A percentile compares a stretch with the other conserved stretches of the same genome.
phyloP scores from a whole-genome alignment of 768 basidiomycete genomes.

The Omphalotus guepiniiformis region DNA sequence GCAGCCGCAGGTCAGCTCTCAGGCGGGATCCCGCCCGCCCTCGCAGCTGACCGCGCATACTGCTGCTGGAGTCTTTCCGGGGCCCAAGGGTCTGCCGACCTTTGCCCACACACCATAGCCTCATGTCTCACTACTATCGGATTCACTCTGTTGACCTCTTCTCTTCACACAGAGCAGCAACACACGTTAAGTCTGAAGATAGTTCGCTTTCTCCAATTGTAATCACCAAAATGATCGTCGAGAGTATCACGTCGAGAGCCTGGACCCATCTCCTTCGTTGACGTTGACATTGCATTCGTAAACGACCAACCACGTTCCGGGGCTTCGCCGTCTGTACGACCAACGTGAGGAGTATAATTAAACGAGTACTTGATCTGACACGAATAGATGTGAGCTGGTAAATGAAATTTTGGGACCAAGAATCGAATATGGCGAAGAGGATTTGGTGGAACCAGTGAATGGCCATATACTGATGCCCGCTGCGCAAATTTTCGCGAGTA shows the following conservation, averaged over 20 bases:
- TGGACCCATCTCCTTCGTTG: constrained; percentile 12
- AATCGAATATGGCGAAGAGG: background rate
- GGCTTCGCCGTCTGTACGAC: background rate
- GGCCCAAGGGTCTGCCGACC: background rate
- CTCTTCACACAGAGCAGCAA: too few species aligned
- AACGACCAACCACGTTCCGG: background rate
- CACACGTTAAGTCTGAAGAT: too few species aligned
- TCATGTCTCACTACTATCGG: too few species aligned
- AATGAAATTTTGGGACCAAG: constrained; percentile 10
- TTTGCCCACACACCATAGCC: too few species aligned
- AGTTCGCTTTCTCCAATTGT: constrained; percentile 11
- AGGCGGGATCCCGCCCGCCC: too few species aligned
- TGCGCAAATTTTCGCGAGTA: background rate
- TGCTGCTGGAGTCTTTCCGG: background rate
- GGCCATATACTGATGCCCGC: background rate
- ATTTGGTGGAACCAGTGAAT: background rate
- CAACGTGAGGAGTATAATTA: background rate
- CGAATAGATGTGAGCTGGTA: background rate
- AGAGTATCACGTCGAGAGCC: constrained; percentile 11
- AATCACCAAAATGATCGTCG: constrained; percentile 6
- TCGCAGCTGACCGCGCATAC: background rate
- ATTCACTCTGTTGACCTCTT: too few species aligned
- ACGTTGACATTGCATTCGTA: background rate
- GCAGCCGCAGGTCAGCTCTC: too few species aligned
- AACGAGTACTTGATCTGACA: background rate